phyloP scores from a whole-genome alignment of 306 rosid genomes.

The Echinosophora koreensis region DNA sequence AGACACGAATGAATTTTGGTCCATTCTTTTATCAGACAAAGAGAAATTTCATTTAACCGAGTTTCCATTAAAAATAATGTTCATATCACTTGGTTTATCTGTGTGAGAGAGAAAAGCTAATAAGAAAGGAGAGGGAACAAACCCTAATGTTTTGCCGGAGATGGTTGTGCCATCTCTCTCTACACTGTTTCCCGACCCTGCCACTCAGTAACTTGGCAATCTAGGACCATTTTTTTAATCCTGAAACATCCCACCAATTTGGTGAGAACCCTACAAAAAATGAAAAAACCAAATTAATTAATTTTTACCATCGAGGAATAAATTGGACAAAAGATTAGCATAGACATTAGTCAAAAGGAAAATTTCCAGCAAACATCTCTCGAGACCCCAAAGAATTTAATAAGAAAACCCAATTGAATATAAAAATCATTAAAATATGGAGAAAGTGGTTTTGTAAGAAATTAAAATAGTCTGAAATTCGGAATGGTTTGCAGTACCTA shows the following conservation, averaged over 20 bases:
- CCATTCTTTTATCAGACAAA: no score
- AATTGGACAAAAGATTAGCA: not conserved
- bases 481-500: slow-evolving; percentile 45
- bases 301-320: not conserved
- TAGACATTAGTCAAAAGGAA: not conserved
- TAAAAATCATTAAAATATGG: not conserved
- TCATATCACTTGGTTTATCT: no score
- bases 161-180: slow-evolving; percentile 96
- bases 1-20: no score
- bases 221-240: slow-evolving; percentile 68
- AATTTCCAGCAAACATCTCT: not conserved
- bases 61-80: no score
- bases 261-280: slow-evolving; percentile 57
- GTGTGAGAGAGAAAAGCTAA: not conserved
- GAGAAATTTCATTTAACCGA: no score
- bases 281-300: not conserved
- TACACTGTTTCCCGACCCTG: slow-evolving; percentile 84
- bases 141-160: slow-evolving; percentile 79
- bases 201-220: slow-evolving; percentile 65
- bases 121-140: not conserved
- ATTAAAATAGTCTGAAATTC: not conserved
- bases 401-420: not conserved
- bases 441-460: no score
- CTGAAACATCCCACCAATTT: slow-evolving; percentile 62
- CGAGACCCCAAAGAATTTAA: not conserved